These are phyloP conservation scores for Sordariomycetes sp. DNA, from an alignment of 2,329 filamentous ascomycete genomes.

Conservation along the genomic window DNA sequence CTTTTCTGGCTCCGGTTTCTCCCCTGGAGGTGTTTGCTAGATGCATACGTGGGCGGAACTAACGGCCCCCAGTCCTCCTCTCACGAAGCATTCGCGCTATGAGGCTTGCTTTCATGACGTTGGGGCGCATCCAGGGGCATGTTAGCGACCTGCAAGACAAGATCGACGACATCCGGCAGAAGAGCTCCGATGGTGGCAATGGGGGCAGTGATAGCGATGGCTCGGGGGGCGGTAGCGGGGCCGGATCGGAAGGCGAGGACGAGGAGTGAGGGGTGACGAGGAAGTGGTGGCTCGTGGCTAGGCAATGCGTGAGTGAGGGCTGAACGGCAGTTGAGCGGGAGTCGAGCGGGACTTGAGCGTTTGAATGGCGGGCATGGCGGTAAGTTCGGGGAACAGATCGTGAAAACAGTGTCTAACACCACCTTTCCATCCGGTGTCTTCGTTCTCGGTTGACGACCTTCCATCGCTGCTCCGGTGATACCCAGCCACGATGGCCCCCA, in stretches of 20 bases:
- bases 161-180: conserved; percentile 1
- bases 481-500: no score
- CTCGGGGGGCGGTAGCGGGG: no score
- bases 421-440: no score
- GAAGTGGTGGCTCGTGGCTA: no score
- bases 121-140: background rate
- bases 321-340: background rate
- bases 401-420: background rate
- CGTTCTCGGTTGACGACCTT: no score
- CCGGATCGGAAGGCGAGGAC: no score
- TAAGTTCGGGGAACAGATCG: background rate
- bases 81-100: conserved; percentile 2
- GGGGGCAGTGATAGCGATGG: background rate
- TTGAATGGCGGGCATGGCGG: background rate
- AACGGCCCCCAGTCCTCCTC: conserved; percentile 2
- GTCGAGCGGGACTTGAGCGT: background rate
- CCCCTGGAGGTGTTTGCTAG: background rate
- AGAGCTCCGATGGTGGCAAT: background rate
- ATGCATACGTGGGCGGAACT: background rate
- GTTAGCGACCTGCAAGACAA: background rate
- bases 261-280: no score
- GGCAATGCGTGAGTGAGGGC: no score
- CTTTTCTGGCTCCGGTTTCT: background rate
- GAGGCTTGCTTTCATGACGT: conserved; percentile 1
- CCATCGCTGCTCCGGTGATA: no score